Conservation (phyloP, 768 basidiomycete species). For the Chalciporus pseudorubinellus region DNA sequence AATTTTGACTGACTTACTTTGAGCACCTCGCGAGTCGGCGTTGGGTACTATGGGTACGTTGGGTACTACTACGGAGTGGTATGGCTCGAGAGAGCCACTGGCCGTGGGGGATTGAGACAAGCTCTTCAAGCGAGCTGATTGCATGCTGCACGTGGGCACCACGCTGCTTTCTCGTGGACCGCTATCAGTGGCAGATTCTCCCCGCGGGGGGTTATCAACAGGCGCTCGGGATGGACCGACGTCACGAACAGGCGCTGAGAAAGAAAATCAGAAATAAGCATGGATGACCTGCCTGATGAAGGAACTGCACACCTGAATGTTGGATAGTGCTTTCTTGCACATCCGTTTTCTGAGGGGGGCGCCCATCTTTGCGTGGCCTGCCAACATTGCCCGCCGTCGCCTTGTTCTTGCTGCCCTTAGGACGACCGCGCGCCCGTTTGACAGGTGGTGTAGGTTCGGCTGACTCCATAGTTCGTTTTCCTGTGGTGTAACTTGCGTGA, state of each 20-base stretch:
- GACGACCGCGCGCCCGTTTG: not conserved
- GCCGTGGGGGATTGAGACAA: too few species aligned
- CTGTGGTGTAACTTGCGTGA: too few species aligned
- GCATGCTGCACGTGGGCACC: too few species aligned
- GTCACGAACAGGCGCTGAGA: not conserved
- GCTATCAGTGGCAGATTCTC: too few species aligned
- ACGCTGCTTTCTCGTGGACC: too few species aligned
- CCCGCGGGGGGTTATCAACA: not conserved
- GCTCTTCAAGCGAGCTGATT: too few species aligned
- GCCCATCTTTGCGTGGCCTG: constrained; percentile 8
- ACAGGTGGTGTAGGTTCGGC: not conserved
- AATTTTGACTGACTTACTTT: too few species aligned
- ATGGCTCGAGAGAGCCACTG: too few species aligned
- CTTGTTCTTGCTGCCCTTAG: constrained; percentile 7
- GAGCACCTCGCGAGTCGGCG: too few species aligned
- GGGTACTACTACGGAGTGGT: too few species aligned
- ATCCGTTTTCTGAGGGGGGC: not conserved
- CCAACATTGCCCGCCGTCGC: constrained; percentile 3
- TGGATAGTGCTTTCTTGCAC: not conserved
- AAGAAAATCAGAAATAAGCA: not conserved
- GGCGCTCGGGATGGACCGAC: not conserved
- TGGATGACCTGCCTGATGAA: not conserved
- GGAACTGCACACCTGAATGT: not conserved
- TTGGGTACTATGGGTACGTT: too few species aligned
- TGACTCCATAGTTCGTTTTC: not conserved